These are phyloP conservation scores for Dactylellina cionopaga DNA, from an alignment of 2,329 filamentous ascomycete genomes.

Conservation along the genomic window DNA sequence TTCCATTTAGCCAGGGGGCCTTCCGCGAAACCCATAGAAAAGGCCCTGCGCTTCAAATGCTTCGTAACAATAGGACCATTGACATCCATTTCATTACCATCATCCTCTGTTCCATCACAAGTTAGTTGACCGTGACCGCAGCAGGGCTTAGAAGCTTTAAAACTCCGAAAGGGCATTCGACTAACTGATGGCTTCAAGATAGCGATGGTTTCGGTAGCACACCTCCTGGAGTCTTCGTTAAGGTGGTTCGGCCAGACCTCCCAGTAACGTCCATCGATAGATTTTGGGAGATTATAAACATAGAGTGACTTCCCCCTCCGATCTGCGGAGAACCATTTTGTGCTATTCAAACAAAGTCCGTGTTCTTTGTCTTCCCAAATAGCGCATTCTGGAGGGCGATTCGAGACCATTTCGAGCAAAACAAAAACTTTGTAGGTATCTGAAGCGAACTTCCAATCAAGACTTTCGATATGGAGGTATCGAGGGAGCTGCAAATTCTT, in stretches of 20 bases:
- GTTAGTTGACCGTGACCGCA: too few relatives aligned
- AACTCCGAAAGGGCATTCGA: too few relatives aligned
- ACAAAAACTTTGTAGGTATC: not conserved
- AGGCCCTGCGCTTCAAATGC: too few relatives aligned
- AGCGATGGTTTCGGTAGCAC: too few relatives aligned
- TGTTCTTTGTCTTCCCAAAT: slow-evolving; percentile 18
- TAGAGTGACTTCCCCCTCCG: not conserved
- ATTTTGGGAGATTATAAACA: not conserved
- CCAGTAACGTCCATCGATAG: not conserved
- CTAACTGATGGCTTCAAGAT: too few relatives aligned
- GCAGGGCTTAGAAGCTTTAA: too few relatives aligned
- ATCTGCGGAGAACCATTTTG: slow-evolving; percentile 12
- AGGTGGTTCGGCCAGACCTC: not conserved
- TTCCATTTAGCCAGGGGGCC: too few relatives aligned
- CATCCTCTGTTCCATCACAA: too few relatives aligned
- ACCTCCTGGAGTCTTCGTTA: too few relatives aligned
- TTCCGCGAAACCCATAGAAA: too few relatives aligned
- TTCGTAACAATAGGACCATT: too few relatives aligned
- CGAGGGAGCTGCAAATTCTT: not conserved
- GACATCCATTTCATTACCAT: too few relatives aligned
- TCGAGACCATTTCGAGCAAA: slow-evolving; percentile 9
- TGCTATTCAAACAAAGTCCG: slow-evolving; percentile 1
- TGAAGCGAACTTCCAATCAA: slow-evolving; percentile 21
- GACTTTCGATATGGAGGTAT: not conserved
- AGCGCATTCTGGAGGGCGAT: slow-evolving; percentile 12